These are phyloP conservation scores for Hanseniaspora uvarum DNA, from an alignment of 1,139 yeast species.

Conservation along the genomic window DNA sequence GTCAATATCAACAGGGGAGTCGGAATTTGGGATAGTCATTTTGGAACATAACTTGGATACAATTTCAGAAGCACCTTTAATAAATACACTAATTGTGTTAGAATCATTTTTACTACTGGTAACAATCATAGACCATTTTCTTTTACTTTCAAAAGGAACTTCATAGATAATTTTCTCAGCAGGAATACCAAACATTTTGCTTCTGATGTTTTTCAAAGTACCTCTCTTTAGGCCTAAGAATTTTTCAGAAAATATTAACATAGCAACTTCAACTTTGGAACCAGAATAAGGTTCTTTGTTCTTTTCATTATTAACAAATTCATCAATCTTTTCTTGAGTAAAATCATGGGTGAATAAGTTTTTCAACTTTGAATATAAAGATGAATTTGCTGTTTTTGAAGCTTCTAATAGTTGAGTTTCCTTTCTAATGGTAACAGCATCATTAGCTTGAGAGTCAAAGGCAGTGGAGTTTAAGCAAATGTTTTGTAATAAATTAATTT, in stretches of 20 bases:
- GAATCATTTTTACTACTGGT: slow-evolving; percentile 26
- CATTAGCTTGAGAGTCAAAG: slow-evolving; percentile 48
- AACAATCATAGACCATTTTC: slow-evolving; percentile 87
- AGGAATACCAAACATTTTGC: slow-evolving; percentile 25
- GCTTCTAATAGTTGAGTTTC: slow-evolving; percentile 22
- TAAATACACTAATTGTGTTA: slow-evolving; percentile 49
- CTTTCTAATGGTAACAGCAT: slow-evolving; percentile 30
- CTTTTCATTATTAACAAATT: slow-evolving; percentile 20
- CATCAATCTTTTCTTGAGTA: slow-evolving; percentile 22
- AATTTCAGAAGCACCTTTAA: slow-evolving; percentile 94
- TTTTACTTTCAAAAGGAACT: slow-evolving; percentile 83
- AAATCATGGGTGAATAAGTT: slow-evolving; percentile 4
- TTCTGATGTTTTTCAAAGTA: slow-evolving; percentile 26
- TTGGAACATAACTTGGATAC: slow-evolving; percentile 40
- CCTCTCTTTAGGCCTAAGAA: slow-evolving; percentile 39
- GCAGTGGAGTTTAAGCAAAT: slow-evolving; percentile 78
- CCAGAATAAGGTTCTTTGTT: slow-evolving; percentile 62
- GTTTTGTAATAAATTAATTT: slow-evolving; percentile 43
- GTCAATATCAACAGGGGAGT: slow-evolving; percentile 29
- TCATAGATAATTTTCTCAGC: slow-evolving; percentile 47
- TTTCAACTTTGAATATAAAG: slow-evolving; percentile 15
- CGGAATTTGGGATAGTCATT: slow-evolving; percentile 39
- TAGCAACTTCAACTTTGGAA: slow-evolving; percentile 88
- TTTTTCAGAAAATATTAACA: slow-evolving; percentile 56
- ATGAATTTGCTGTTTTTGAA: slow-evolving; percentile 18